Base-by-base conservation (phyloP, 192 early-diverging fungal genomes). In the Coemansia sp. region DNA sequence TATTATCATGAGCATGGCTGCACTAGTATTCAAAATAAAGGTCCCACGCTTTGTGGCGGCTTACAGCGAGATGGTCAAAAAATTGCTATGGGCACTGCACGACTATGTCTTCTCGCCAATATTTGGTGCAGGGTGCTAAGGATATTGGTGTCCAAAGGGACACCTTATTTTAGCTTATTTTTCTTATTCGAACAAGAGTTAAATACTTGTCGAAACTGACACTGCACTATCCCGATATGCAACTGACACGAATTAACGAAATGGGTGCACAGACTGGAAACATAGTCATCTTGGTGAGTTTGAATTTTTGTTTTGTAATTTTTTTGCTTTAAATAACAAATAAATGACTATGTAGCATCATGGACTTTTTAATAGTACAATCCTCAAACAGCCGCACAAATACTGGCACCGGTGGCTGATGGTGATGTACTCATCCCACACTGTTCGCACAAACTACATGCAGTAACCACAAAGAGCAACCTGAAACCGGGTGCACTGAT, bases 61-160 rank as follows among this genome's bases (percentile, higher is more conserved):
- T 0, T 81, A 75, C 56, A 59, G 53, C 33, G 72, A 75, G 31
- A 48, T 52, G 52, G 21, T 63, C 4, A 64, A 63, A 18, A 49
- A 59, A 30, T 18, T 64, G 15, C 7, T 68, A 52, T 75, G 78
- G 78, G 25, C n/a, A 16, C 48, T 66, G n/a, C 78, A 80, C 56
- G 63, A 74, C 46, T 48, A 55, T 35, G 34, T 75, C 4, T 58
- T 80, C 30, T 68, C 66, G 43, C 72, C 78, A 0, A 26, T 80
- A 16, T 71, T 80, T 66, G 78, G 78, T 9, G 25, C 49, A 25
- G 78, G 78, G 12, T 65, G 63, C 58, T 80, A 56, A 42, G 21
- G 25, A 40, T 40, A 13, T 15, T 40, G 10, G 16, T 40, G 16
- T 40, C 16, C 16, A 40, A 4, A 40, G 16, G 39, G n/a, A n/a